Evolutionary conservation across 129 eudicot species (phyloP).

Genomic region (Flaveria ramosissima): DNA sequence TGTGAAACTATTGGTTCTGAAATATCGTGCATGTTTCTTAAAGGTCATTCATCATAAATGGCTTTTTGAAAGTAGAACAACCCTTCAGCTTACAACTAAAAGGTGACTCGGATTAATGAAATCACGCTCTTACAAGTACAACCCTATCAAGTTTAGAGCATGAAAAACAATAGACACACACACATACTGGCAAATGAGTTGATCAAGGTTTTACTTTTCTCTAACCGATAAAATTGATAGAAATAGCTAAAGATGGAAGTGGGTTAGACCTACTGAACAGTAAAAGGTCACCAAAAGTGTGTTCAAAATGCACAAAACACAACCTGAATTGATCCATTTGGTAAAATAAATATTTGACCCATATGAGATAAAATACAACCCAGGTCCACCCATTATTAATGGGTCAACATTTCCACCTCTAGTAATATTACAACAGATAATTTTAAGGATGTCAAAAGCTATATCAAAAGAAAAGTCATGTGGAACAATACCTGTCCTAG

Average conservation of each 20-base stretch:
- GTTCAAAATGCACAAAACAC: slow-evolving; percentile 9
- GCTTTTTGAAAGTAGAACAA: not conserved
- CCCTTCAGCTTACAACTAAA: not conserved
- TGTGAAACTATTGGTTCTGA: not conserved
- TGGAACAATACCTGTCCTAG: slow-evolving; percentile 71
- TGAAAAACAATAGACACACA: not conserved
- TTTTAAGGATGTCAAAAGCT: not conserved
- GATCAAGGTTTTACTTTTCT: not conserved
- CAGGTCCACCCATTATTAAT: not conserved
- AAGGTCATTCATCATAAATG: not conserved
- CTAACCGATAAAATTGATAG: not conserved
- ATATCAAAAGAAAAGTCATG: slow-evolving; percentile 15
- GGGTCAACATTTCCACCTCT: not conserved
- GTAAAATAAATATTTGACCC: not conserved
- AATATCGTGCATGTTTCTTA: not conserved
- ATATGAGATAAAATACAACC: not conserved
- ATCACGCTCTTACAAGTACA: not conserved
- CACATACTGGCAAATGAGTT: not conserved
- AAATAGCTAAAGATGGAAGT: not conserved
- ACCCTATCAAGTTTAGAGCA: not conserved
- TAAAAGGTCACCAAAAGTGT: not conserved
- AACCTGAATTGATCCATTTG: not conserved
- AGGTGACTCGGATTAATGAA: not conserved
- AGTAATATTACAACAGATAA: not conserved
- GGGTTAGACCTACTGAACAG: not conserved